These are phyloP conservation scores for Casuarina glauca DNA, from an alignment of 306 rosid genomes.

Conservation along the genomic window DNA sequence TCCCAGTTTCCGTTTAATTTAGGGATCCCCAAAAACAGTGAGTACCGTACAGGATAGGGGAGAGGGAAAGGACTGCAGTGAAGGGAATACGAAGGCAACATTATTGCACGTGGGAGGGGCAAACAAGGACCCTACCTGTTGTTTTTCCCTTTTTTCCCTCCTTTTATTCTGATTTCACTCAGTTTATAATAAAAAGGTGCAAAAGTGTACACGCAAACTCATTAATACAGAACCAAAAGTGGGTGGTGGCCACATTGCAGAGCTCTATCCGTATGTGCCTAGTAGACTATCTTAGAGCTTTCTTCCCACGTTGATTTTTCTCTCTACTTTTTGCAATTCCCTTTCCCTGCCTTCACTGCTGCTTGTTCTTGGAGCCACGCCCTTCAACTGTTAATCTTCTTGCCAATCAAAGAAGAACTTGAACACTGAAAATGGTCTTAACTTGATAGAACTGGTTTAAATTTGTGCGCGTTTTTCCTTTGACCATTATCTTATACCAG, in stretches of 20 bases:
- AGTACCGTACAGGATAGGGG: constrained; percentile 47
- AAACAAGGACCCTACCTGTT: constrained; percentile 23
- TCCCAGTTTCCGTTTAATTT: constrained; percentile 20
- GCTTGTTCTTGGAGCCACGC: too few species aligned
- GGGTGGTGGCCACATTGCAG: constrained; percentile 28
- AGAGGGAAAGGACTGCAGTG: constrained; percentile 14
- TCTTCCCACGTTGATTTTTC: too few species aligned
- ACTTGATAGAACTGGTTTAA: too few species aligned
- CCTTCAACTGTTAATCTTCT: too few species aligned
- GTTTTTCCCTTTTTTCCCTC: too few species aligned
- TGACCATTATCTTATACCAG: too few species aligned
- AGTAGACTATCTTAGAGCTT: neutral
- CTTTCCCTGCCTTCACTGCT: too few species aligned
- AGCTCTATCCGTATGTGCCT: neutral
- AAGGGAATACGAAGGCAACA: constrained; percentile 35
- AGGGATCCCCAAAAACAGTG: constrained; percentile 45
- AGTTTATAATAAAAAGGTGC: constrained; percentile 8
- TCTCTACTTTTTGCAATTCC: too few species aligned
- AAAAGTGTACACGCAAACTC: constrained; percentile 35
- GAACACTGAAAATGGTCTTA: too few species aligned
- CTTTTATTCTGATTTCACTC: neutral
- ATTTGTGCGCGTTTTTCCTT: too few species aligned
- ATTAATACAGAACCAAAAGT: constrained; percentile 32
- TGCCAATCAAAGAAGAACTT: too few species aligned
- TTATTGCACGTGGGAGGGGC: constrained; percentile 72